Base-by-base conservation (phyloP, 805 yeast genomes). In the Saccharomyces eubayanus region DNA sequence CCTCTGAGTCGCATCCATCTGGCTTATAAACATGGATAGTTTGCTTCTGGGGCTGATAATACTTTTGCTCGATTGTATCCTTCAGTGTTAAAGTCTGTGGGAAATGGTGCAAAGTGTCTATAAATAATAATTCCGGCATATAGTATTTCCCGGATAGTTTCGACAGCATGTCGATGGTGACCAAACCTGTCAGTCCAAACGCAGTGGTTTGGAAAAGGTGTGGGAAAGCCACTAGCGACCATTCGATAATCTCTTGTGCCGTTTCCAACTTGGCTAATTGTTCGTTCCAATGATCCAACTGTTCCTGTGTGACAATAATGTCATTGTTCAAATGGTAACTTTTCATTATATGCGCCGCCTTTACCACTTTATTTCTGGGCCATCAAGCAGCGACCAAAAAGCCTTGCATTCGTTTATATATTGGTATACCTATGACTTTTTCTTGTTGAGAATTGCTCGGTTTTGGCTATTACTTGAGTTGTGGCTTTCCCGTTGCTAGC, bases 21-120 rank as follows among this genome's bases (percentile, higher is more conserved):
- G 98, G 97, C 59, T 77, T 78, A 71, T 76, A 89, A 2, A 87
- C 73, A 60, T 88, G 85, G 27, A 91, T 68, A 28, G 74, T 74
- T 41, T 58, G 62, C 10, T 53, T 55, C 5, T 47, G 40, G 11
- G 68, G 64, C 46, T 52, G 54, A 51, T 67, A 67, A 67, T 92
- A 92, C 55, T 74, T 78, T 14, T 63, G 58, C 61, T 80, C 73
- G 45, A 92, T 78, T 11, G 72, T 74, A 1, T 79, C 76, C 4
- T 91, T 85, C 43, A 92, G 76, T 2, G 84, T 89, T 46, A 85
- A 72, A 0, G 98, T 92, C 69, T 92, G 98, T n/a, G 92, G 90
- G 76, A 92, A 92, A 69, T 92, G 97, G 65, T 91, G 88, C 57
- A 92, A 73, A 0, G 98, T 92, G 67, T 92, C 97, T 49, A 91